Base-by-base conservation (phyloP, 495 filamentous ascomycete species). In the Podospora sp. region DNA sequence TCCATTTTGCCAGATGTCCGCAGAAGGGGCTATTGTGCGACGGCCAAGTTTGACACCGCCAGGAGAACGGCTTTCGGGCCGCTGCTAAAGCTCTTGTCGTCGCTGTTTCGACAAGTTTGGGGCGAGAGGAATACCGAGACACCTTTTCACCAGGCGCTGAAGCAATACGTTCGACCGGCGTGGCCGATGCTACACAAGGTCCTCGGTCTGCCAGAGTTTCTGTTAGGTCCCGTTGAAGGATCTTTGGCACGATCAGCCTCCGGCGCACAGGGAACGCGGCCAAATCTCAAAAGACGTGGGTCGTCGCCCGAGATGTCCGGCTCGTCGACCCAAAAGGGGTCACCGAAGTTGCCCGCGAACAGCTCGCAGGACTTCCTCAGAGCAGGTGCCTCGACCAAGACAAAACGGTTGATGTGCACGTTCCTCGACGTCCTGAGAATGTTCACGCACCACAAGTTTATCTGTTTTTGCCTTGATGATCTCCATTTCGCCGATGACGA, bases 401-500 rank as follows among this genome's bases (percentile, higher is more conserved):
- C 90, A 12, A 89, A 93, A 68, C 88, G 91, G 26, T 82, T 96
- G 59, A 89, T 91, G 83, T 92, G 91, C 71, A 91, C 90, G 25
- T 93, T 94, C 74, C 74, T 96, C 33, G 92, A 96, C 65, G 87
- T 96, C n/a, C 73, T 97, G 60, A 84, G 90, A 55, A 86, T 92
- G 26, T 85, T 97, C 49, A 89, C 91, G 1, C 83, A 88, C 4
- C 88, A 89, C 68, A 92, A 90, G 70, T 86, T 96, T 72, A 92
- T 96, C 40, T 92, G 90, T 71, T 85, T 96, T 46, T 92, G 88
- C 68, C 78, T 96, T 6, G 93, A 97, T 72, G 93, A 97, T 73
- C 80, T 96, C 20, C 92, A 96, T 70, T 92, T 90, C 73, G 91
- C 92, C 20, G 93, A 97, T 71, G 87, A 91, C 55, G 93, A 97